Conservation (phyloP, 2,329 filamentous ascomycete species). For the Neopestalotiopsis sp. region DNA sequence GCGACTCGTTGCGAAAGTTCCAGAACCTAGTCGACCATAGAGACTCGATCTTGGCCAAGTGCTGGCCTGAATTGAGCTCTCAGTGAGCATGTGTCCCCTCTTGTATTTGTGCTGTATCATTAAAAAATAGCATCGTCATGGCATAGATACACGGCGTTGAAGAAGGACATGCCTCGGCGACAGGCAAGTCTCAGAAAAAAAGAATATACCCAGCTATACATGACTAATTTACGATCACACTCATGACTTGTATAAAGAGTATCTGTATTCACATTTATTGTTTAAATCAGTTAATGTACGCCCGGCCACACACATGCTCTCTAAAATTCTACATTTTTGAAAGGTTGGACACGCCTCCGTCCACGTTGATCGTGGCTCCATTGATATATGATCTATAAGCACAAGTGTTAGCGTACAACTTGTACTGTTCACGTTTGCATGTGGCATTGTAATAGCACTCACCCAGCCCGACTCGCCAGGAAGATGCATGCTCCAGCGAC, state of each 20-base stretch:
- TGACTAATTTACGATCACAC: slow-evolving; percentile 14
- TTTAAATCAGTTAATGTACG: not conserved
- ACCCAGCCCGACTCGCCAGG: slow-evolving; percentile 70
- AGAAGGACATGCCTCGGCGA: not conserved
- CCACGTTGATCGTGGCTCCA: slow-evolving; percentile 67
- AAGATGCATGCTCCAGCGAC: slow-evolving; percentile 76
- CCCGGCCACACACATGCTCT: not conserved
- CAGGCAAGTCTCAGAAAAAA: slow-evolving; percentile 8
- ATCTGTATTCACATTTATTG: not conserved
- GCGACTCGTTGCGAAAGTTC: slow-evolving; percentile 59
- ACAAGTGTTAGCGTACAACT: not conserved
- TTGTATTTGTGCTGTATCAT: not conserved
- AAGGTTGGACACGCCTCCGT: slow-evolving; percentile 58
- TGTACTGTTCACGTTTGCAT: not conserved
- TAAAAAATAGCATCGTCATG: not conserved
- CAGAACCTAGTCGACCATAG: slow-evolving; percentile 70
- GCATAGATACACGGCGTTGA: not conserved
- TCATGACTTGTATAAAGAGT: not conserved
- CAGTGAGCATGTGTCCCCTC: not conserved
- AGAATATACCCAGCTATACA: slow-evolving; percentile 14
- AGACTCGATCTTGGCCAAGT: slow-evolving; percentile 58
- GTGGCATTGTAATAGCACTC: slow-evolving; percentile 25
- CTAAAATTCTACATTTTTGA: slow-evolving; percentile 47
- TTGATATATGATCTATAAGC: slow-evolving; percentile 61
- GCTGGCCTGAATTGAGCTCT: slow-evolving; percentile 42